Evolutionary conservation across 345 rosid genomes (phyloP).

Genomic region (Gossypioides kirkii): DNA sequence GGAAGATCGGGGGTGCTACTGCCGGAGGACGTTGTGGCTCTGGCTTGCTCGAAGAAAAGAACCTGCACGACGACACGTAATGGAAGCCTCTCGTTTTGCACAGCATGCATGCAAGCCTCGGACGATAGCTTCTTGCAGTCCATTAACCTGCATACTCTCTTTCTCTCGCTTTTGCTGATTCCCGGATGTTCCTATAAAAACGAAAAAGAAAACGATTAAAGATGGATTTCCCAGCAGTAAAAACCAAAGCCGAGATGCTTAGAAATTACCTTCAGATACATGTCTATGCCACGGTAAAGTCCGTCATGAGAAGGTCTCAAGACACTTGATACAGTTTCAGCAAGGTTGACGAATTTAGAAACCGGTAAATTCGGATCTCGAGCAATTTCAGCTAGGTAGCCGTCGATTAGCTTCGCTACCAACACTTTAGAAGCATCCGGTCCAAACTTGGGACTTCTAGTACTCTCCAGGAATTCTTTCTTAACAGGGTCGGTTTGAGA

Average conservation of each 20-base stretch:
- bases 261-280: conserved; percentile 59
- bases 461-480: conserved; percentile 25
- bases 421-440: conserved; percentile 34
- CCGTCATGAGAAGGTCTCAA: conserved; percentile 63
- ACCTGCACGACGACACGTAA: conserved; percentile 78
- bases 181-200: conserved; percentile 49
- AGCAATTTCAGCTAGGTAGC: conserved; percentile 59
- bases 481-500: conserved; percentile 17
- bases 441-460: conserved; percentile 23
- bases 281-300: conserved; percentile 66
- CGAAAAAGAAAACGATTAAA: background rate
- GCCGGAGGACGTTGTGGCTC: conserved; percentile 47
- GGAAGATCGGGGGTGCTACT: conserved; percentile 60
- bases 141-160: conserved; percentile 61
- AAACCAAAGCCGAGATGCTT: background rate
- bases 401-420: conserved; percentile 59
- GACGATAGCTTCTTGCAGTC: conserved; percentile 76
- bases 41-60: conserved; percentile 77
- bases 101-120: conserved; percentile 75
- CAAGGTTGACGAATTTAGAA: conserved; percentile 35
- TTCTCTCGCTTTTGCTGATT: conserved; percentile 59
- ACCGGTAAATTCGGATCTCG: conserved; percentile 47
- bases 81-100: conserved; percentile 84
- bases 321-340: conserved; percentile 39
- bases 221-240: background rate